Base-by-base conservation (phyloP, 345 rosid genomes). In the Punica granatum region DNA sequence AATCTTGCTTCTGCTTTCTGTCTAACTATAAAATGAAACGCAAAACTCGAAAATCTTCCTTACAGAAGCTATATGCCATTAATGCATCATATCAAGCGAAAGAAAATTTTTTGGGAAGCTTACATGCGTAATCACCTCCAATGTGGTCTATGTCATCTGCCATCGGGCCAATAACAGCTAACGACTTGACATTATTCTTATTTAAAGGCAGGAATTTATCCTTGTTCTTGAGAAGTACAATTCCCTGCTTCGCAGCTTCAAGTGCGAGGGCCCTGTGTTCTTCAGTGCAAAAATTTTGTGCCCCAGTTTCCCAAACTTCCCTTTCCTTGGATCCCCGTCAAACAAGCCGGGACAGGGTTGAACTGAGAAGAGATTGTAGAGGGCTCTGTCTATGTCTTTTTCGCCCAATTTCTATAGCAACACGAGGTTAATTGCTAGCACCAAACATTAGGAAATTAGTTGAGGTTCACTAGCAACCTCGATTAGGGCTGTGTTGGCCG, bases 171-270 rank as follows among this genome's bases (percentile, higher is more conserved):
- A 91, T 72, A 37, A 94, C 80, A 56, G 93, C 99, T 62, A 94
- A 75, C 25, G 97, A 89, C 36, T 73, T 74, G 65, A 79, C 79
- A 43, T 13, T 74, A 65, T 78, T 77, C 74, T 74, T 78, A 6
- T 77, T 70, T 64, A 91, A 76, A 43, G 98, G 99, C 72, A 94
- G 88, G 68, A 88, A 75, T 54, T 76, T 79, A 31, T 81, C 78
- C 60, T 84, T 83, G 58, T 94, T 94, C 84, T 89, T 94, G 63
- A 94, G 79, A 64, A 94, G 99, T 58, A 94, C 98, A 71, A 89
- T 89, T 71, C 99, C 99, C 79, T 91, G 89, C 72, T 82, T 84
- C 16, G 93, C 89, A 70, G 90, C 90, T 76, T 94, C 98, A 64
- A 89, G 75, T 35, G 99, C 99, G 67, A 91, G 80, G 11, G 58